Evolutionary conservation across 2,329 filamentous ascomycete genomes (phyloP), one percentile per base, ranked within the genome.

Genomic region (Xylariaceae sp.): DNA sequence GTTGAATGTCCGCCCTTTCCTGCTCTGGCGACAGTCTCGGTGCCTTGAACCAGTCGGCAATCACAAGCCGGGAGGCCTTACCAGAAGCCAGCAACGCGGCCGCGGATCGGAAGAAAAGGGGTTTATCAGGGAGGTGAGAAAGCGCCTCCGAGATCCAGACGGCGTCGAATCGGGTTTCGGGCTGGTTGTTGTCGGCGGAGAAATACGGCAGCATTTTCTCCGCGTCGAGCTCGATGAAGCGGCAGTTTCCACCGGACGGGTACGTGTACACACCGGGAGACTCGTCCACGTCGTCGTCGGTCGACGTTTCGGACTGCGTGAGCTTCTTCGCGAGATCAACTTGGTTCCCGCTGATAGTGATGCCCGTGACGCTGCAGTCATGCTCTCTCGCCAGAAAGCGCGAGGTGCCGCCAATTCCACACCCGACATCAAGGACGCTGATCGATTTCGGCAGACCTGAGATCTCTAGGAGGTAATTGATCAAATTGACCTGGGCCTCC

Each of bases 101-200:
- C 1, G 76, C 75, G 57, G 83, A 83, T 30, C 68, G 65, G 64
- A 84, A 84, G 69, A 84, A 84, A 2, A 83, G 68, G 1, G 73
- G 69, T 66, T 84, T 84, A 63, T 83, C 74, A 0, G 80, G 80
- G 54, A 84, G 76, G 65, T 84, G 81, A 60, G 78, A 81, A 55
- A 84, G 73, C 2, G 80, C 80, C 65, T 84, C 81, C 47, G 78
- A 81, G 65, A 84, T 83, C 81, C 81, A 85, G 27, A 84, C 79
- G 43, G 73, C 74, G 60, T 83, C 79, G 60, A 84, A 84, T 1
- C 41, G 26, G 39, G 54, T 19, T 3, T 19, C 26, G 40, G 49
- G 31, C 39, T 19, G 19, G 19, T 60, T 65, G 47, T 63, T 66
- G 32, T 64, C 63, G 35, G 65, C 65, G 2, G 63, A 67, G 58